These are phyloP conservation scores for Monosporascus sp. DNA, from an alignment of 2,329 filamentous ascomycete species.

Conservation along the genomic window DNA sequence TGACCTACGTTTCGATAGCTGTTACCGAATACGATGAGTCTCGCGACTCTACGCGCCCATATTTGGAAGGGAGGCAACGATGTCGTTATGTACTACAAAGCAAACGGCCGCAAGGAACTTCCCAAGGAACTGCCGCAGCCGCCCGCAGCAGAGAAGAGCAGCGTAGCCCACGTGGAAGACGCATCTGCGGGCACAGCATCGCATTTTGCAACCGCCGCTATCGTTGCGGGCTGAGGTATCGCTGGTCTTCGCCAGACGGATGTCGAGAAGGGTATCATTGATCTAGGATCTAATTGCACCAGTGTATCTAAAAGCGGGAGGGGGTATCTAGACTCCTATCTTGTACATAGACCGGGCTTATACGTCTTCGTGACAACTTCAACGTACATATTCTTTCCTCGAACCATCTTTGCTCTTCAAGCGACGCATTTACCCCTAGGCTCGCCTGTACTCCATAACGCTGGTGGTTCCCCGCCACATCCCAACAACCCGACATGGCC, in stretches of 20 bases:
- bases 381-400: too few relatives aligned
- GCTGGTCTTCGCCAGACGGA: too few relatives aligned
- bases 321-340: not conserved
- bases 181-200: not conserved
- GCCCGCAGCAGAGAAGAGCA: conserved; percentile 9
- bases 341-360: not conserved
- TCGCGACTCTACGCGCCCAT: conserved; percentile 88
- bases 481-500: not conserved
- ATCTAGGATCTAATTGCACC: not conserved
- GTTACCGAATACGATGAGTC: conserved; percentile 77
- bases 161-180: not conserved
- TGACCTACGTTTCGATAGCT: conserved; percentile 40
- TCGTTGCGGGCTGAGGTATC: not conserved
- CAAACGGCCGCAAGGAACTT: conserved; percentile 75
- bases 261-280: not conserved
- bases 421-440: too few relatives aligned
- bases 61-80: conserved; percentile 96
- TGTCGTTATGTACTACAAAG: conserved; percentile 83
- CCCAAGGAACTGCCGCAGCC: conserved; percentile 28
- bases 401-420: too few relatives aligned
- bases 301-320: not conserved
- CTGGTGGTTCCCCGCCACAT: not conserved
- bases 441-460: not conserved
- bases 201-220: not conserved
- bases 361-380: not conserved